These are phyloP conservation scores for Xylaria sp. DNA, from an alignment of 2,329 filamentous ascomycete genomes.

Conservation along the genomic window DNA sequence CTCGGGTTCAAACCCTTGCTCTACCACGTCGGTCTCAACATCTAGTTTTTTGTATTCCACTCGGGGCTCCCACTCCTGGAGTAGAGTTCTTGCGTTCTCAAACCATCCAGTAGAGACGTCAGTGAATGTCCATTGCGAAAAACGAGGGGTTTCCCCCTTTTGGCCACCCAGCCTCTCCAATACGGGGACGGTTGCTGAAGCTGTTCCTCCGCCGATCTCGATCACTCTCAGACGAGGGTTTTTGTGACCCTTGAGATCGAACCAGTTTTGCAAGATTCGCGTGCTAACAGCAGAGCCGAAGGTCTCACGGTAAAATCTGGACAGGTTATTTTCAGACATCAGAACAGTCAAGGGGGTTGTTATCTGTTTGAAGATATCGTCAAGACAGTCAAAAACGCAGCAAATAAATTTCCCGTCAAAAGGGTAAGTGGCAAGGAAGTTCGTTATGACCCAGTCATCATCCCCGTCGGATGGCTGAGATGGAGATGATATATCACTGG, in stretches of 20 bases:
- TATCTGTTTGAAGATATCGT: slow-evolving; percentile 18
- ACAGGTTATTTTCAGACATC: slow-evolving; percentile 13
- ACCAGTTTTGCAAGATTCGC: slow-evolving; percentile 20
- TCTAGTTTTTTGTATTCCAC: slow-evolving; percentile 13
- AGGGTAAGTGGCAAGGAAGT: slow-evolving; percentile 12
- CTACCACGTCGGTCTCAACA: slow-evolving; percentile 11
- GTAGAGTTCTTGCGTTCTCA: slow-evolving; percentile 9
- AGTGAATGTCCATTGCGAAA: slow-evolving; percentile 18
- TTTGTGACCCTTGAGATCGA: slow-evolving; percentile 24
- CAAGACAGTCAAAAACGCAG: slow-evolving; percentile 8
- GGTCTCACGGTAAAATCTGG: slow-evolving; percentile 19
- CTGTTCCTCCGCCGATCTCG: slow-evolving; percentile 24
- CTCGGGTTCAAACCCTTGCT: slow-evolving; percentile 16
- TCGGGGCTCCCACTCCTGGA: slow-evolving; percentile 10
- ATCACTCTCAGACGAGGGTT: slow-evolving; percentile 19
- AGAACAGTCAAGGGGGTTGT: slow-evolving; percentile 8
- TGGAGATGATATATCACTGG: neutral
- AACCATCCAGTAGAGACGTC: slow-evolving; percentile 15
- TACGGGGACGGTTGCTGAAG: slow-evolving; percentile 5
- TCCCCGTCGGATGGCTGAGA: neutral
- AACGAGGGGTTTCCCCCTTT: slow-evolving; percentile 11
- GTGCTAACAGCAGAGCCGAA: slow-evolving; percentile 2
- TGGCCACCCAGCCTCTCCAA: slow-evolving; percentile 7
- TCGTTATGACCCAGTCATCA: neutral
- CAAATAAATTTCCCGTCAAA: slow-evolving; percentile 16